These are phyloP conservation scores for Suhomyces xylopsoci DNA, from an alignment of 805 yeast genomes.

Conservation along the genomic window DNA sequence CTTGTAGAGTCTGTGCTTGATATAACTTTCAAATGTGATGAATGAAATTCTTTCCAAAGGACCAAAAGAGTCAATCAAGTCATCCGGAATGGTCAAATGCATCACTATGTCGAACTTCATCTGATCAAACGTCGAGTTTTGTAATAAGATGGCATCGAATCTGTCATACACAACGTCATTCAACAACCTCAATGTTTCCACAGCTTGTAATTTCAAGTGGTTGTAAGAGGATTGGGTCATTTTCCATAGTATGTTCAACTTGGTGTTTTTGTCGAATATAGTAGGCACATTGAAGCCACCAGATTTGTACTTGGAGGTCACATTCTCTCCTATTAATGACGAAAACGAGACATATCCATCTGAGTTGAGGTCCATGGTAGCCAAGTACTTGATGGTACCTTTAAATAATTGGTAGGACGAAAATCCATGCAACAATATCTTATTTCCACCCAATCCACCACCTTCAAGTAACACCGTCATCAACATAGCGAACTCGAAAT, in stretches of 20 bases:
- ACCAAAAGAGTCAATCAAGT: conserved; percentile 50
- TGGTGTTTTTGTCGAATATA: conserved; percentile 70
- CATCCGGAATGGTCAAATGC: conserved; percentile 47
- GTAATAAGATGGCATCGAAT: conserved; percentile 73
- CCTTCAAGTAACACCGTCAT: conserved; percentile 83
- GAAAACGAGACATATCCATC: conserved; percentile 67
- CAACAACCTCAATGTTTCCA: conserved; percentile 61
- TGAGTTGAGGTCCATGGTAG: conserved; percentile 66
- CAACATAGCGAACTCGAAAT: conserved; percentile 79
- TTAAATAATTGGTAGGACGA: conserved; percentile 92
- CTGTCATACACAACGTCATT: conserved; percentile 82
- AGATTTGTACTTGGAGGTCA: conserved; percentile 41
- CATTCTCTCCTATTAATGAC: conserved; percentile 48
- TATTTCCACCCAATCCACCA: conserved; percentile 73
- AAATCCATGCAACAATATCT: conserved; percentile 78
- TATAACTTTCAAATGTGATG: conserved; percentile 63
- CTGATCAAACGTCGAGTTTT: conserved; percentile 49
- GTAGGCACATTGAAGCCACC: conserved; percentile 73
- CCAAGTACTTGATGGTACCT: conserved; percentile 78
- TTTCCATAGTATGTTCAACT: conserved; percentile 77
- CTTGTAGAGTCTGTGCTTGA: conserved; percentile 58
- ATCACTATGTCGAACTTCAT: conserved; percentile 67
- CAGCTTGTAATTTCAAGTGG: conserved; percentile 61
- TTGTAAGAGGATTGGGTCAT: conserved; percentile 68
- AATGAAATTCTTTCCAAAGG: conserved; percentile 71